Evolutionary conservation across 768 basidiomycete genomes (phyloP).

Genomic region (Boletus tylopilopsis): DNA sequence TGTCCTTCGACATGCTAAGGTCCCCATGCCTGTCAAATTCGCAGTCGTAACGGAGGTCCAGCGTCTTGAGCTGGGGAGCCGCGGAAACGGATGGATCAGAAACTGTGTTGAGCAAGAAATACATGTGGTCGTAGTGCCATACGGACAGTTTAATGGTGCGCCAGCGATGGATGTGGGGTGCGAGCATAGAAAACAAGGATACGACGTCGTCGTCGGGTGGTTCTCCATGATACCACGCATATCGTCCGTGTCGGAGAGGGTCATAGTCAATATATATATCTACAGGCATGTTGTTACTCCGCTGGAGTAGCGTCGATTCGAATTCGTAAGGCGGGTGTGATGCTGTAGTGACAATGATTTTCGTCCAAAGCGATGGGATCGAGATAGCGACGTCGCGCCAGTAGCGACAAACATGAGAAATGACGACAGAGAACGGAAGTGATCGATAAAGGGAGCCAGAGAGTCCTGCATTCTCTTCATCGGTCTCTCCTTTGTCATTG

Average conservation of each 20-base stretch:
- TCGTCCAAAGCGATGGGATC: slow-evolving; percentile 56
- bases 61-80: slow-evolving; percentile 51
- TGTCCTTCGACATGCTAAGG: slow-evolving; percentile 27
- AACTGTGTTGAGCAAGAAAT: slow-evolving; percentile 41
- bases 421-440: slow-evolving; percentile 43
- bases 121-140: slow-evolving; percentile 43
- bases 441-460: neutral
- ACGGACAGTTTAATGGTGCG: slow-evolving; percentile 46
- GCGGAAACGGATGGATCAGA: slow-evolving; percentile 35
- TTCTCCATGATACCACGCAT: too few relatives aligned
- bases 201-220: slow-evolving; percentile 22
- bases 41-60: slow-evolving; percentile 58
- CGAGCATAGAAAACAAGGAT: slow-evolving; percentile 35
- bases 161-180: slow-evolving; percentile 56
- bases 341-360: slow-evolving; percentile 24
- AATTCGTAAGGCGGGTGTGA: slow-evolving; percentile 42
- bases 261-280: slow-evolving; percentile 51
- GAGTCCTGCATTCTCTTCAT: too few relatives aligned
- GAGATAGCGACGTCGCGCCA: slow-evolving; percentile 55
- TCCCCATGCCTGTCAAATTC: slow-evolving; percentile 25
- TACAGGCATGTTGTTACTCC: slow-evolving; percentile 53
- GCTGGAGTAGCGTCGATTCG: slow-evolving; percentile 44
- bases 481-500: too few relatives aligned
- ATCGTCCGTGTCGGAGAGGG: too few relatives aligned
- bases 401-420: slow-evolving; percentile 37